phyloP scores from a whole-genome alignment of 1,139 yeast genomes.

The Saccharomyces hybrid region DNA sequence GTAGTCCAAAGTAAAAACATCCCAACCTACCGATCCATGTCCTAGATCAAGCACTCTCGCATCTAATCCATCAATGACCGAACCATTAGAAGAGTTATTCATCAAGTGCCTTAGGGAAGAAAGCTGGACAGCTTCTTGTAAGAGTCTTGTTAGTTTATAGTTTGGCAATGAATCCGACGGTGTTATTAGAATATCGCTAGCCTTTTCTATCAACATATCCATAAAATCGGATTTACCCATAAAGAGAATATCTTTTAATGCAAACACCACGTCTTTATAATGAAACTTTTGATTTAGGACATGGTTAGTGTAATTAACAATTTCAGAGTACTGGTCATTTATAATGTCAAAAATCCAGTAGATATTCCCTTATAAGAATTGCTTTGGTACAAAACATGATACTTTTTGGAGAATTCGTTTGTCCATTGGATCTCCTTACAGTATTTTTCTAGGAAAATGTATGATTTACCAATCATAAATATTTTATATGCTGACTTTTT shows the following conservation, averaged over 20 bases:
- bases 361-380: conserved; percentile 8
- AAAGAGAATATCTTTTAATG: conserved; percentile 59
- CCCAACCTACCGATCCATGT: conserved; percentile 78
- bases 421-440: conserved; percentile 61
- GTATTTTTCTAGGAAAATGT: conserved; percentile 57
- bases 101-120: conserved; percentile 48
- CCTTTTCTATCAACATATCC: conserved; percentile 52
- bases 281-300: conserved; percentile 45
- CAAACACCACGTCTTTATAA: conserved; percentile 49
- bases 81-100: conserved; percentile 29
- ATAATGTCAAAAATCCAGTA: conserved; percentile 37
- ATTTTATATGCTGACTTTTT: conserved; percentile 45
- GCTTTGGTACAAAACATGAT: conserved; percentile 14
- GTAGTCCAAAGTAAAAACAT: conserved; percentile 83
- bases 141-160: conserved; percentile 55
- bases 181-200: conserved; percentile 47
- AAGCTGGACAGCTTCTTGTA: conserved; percentile 57
- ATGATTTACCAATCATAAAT: conserved; percentile 70
- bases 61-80: conserved; percentile 54
- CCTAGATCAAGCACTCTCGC: conserved; percentile 70
- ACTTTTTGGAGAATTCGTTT: conserved; percentile 36
- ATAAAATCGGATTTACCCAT: conserved; percentile 76
- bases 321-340: conserved; percentile 48
- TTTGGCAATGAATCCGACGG: conserved; percentile 60
- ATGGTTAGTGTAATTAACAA: conserved; percentile 46